Evolutionary conservation across 1,139 yeast genomes (phyloP).

Genomic region (Pichia cactophila): DNA sequence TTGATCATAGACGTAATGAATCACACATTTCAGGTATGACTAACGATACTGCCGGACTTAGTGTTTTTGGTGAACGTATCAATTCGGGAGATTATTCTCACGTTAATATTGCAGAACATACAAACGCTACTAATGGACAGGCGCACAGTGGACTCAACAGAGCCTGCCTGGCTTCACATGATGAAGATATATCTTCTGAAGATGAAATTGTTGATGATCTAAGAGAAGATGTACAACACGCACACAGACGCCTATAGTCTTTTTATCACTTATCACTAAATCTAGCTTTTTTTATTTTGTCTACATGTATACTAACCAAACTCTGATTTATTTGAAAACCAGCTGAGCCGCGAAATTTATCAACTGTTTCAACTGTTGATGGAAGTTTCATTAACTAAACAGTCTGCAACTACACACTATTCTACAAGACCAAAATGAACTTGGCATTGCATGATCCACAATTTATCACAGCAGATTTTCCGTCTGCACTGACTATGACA

Average conservation of each 20-base stretch:
- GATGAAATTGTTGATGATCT: constrained; percentile 3
- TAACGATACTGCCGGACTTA: constrained; percentile 10
- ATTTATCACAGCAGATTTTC: constrained; percentile 86
- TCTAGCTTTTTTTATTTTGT: neutral
- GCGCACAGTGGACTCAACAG: neutral
- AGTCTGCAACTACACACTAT: neutral
- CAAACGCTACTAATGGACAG: neutral
- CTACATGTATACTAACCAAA: neutral
- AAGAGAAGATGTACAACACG: constrained; percentile 3
- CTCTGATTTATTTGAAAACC: neutral
- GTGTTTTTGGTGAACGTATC: constrained; percentile 12
- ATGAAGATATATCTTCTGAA: neutral
- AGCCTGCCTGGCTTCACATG: neutral
- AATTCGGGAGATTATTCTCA: constrained; percentile 2
- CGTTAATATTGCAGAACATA: neutral
- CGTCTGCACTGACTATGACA: constrained; percentile 69
- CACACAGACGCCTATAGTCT: constrained; percentile 1
- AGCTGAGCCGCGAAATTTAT: neutral
- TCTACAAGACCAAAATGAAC: constrained; percentile 46
- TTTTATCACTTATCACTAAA: neutral
- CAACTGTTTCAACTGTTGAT: neutral
- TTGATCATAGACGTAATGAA: constrained; percentile 4
- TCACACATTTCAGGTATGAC: constrained; percentile 9
- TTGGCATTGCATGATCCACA: constrained; percentile 86
- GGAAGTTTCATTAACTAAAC: too few relatives aligned